Evolutionary conservation across 495 filamentous ascomycete genomes (phyloP).

Genomic region (Jackrogersella multiformis): DNA sequence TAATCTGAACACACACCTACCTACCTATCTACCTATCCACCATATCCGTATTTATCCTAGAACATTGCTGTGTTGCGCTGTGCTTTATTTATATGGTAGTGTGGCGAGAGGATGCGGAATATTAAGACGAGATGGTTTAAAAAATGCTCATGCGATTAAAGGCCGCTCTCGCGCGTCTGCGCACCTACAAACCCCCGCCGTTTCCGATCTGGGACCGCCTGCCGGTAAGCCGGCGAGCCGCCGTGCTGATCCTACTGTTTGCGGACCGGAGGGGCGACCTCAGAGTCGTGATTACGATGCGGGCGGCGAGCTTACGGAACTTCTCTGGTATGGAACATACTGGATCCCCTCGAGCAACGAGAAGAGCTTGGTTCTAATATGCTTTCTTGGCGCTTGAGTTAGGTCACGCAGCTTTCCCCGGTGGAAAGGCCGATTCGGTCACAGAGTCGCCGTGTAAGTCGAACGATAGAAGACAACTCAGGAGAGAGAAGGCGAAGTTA

Average conservation of each 20-base stretch:
- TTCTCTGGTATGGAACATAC: conserved; percentile 57
- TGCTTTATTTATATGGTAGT: neutral
- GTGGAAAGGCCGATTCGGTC: conserved; percentile 68
- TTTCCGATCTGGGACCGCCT: conserved; percentile 65
- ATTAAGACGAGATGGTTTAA: neutral
- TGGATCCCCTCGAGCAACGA: conserved; percentile 46
- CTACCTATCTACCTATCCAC: conserved; percentile 17
- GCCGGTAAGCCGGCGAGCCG: conserved; percentile 77
- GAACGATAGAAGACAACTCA: conserved; percentile 1
- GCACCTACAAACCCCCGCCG: conserved; percentile 70
- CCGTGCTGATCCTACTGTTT: conserved; percentile 86
- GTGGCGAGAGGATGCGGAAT: neutral
- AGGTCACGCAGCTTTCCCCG: conserved; percentile 89
- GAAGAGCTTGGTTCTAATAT: conserved; percentile 16
- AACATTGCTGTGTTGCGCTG: neutral
- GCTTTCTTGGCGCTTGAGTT: conserved; percentile 22
- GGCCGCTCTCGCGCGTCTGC: conserved; percentile 80
- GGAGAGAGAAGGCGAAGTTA: conserved; percentile 49
- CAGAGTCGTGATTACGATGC: conserved; percentile 85
- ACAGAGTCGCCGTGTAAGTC: conserved; percentile 59
- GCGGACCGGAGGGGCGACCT: conserved; percentile 80
- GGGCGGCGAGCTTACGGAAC: conserved; percentile 74
- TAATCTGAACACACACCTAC: conserved; percentile 15
- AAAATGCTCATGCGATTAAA: conserved; percentile 51
- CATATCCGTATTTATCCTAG: too few relatives aligned